phyloP scores from a whole-genome alignment of 1,284 basidiomycete species.

The Marasmius sp. region DNA sequence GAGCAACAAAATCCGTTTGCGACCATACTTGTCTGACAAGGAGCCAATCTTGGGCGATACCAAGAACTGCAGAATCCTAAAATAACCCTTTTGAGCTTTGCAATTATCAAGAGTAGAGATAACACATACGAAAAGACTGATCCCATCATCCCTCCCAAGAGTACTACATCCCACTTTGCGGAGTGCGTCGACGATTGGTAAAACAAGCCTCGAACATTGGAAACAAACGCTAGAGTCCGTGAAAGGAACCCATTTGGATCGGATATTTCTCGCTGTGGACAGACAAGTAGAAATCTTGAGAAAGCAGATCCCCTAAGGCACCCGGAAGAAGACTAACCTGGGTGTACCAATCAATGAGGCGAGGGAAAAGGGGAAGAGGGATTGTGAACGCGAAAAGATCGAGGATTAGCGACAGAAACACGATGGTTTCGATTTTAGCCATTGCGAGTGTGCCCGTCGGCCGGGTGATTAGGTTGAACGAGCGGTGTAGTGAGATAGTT shows the following conservation, averaged over 20 bases:
- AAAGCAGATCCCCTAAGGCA: background rate
- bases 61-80: constrained; percentile 81
- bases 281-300: background rate
- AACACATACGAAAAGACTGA: constrained; percentile 81
- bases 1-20: constrained; percentile 75
- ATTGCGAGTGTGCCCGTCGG: constrained; percentile 32
- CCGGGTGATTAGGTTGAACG: background rate
- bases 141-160: constrained; percentile 85
- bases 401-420: constrained; percentile 80
- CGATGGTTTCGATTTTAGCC: constrained; percentile 71
- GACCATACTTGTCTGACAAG: constrained; percentile 83
- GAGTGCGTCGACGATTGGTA: constrained; percentile 62
- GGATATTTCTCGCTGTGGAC: constrained; percentile 66
- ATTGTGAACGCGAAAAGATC: constrained; percentile 94
- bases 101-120: background rate
- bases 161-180: constrained; percentile 79
- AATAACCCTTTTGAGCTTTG: background rate
- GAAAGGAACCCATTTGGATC: constrained; percentile 70
- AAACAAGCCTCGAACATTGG: constrained; percentile 60
- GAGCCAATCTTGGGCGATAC: constrained; percentile 84
- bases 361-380: constrained; percentile 88
- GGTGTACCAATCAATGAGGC: constrained; percentile 88
- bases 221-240: constrained; percentile 63
- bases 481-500: no score
- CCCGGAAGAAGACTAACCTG: constrained; percentile 42